Evolutionary conservation across 176 grass and related monocot genomes (phyloP).

Genomic region (Otatea glauca): DNA sequence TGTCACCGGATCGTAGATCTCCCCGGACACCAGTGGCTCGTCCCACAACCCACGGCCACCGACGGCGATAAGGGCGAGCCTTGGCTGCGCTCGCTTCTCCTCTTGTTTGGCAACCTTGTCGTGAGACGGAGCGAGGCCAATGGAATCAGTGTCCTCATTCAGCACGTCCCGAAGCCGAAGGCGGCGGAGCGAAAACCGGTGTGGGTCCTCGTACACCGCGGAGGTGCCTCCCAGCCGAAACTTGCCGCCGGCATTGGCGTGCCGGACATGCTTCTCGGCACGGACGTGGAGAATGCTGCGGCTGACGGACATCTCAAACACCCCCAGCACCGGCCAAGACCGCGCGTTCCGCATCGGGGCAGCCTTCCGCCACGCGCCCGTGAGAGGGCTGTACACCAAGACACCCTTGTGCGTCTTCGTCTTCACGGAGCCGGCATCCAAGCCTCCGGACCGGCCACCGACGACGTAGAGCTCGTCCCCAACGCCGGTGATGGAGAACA

Average conservation of each 20-base stretch:
- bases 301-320: slow-evolving; percentile 58
- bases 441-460: slow-evolving; percentile 59
- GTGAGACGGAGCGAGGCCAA: neutral
- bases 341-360: slow-evolving; percentile 69
- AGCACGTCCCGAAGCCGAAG: slow-evolving; percentile 70
- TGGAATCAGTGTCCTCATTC: slow-evolving; percentile 46
- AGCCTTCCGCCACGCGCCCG: slow-evolving; percentile 66
- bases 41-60: slow-evolving; percentile 81
- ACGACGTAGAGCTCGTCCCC: slow-evolving; percentile 70
- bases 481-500: slow-evolving; percentile 68
- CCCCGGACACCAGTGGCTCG: slow-evolving; percentile 78
- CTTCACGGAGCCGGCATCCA: slow-evolving; percentile 48
- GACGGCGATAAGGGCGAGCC: slow-evolving; percentile 67
- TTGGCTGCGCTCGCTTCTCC: slow-evolving; percentile 6
- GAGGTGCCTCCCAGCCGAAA: slow-evolving; percentile 61
- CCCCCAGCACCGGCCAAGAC: slow-evolving; percentile 70
- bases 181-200: slow-evolving; percentile 65
- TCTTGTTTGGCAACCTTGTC: slow-evolving; percentile 9
- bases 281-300: slow-evolving; percentile 57
- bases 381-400: slow-evolving; percentile 70
- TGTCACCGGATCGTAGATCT: slow-evolving; percentile 69
- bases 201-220: slow-evolving; percentile 77
- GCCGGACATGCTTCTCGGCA: slow-evolving; percentile 28
- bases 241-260: slow-evolving; percentile 31
- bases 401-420: slow-evolving; percentile 75